These are phyloP conservation scores for Helianthus tuberosus DNA, from an alignment of 129 eudicot species.

Conservation along the genomic window DNA sequence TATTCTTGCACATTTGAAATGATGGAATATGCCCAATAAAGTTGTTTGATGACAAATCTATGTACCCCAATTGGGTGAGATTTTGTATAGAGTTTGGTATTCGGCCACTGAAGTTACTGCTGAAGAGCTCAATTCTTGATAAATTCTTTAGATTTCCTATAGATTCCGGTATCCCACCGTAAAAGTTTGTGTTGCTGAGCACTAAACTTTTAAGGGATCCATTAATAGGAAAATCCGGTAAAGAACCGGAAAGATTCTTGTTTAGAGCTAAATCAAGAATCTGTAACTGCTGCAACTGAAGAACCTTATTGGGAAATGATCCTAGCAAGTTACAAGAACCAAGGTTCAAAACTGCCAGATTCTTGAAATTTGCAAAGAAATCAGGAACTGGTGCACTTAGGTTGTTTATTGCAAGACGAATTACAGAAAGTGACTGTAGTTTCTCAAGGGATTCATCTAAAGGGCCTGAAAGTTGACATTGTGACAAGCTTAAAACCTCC, in stretches of 20 bases:
- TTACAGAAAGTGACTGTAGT: constrained; percentile 42
- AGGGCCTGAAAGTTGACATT: neutral
- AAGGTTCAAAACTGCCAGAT: constrained; percentile 41
- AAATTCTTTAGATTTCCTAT: constrained; percentile 45
- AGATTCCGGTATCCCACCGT: constrained; percentile 45
- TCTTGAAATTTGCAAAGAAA: neutral
- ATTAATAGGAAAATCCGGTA: constrained; percentile 31
- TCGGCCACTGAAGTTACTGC: constrained; percentile 47
- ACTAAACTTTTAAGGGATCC: constrained; percentile 39
- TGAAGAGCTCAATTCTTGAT: constrained; percentile 38
- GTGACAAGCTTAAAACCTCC: neutral
- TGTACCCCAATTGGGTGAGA: constrained; percentile 24
- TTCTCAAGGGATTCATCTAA: constrained; percentile 35
- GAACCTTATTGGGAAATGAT: constrained; percentile 41
- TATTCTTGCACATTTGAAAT: constrained; percentile 40
- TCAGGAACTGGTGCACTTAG: constrained; percentile 42
- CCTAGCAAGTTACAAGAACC: constrained; percentile 44
- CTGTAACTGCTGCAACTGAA: neutral
- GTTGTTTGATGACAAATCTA: constrained; percentile 49
- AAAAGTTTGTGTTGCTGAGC: constrained; percentile 46
- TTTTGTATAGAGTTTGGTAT: constrained; percentile 30
- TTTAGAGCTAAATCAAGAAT: constrained; percentile 47
- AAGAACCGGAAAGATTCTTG: constrained; percentile 33
- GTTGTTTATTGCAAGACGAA: constrained; percentile 43
- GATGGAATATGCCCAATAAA: constrained; percentile 48